Evolutionary conservation across 495 filamentous ascomycete genomes (phyloP).

Genomic region (Trichoderma orchidacearum): DNA sequence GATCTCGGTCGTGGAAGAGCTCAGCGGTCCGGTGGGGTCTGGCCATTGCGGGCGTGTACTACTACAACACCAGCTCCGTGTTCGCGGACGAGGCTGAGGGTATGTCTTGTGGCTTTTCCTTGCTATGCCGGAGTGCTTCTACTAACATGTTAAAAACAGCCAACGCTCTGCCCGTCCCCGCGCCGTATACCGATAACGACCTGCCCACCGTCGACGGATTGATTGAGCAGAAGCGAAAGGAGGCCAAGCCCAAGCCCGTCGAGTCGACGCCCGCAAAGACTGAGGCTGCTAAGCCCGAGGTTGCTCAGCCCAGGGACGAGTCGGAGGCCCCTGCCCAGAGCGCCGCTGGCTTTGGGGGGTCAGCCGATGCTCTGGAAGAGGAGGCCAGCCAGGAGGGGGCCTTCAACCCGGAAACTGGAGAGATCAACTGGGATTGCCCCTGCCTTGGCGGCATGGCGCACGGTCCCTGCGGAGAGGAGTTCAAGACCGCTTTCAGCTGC

Average conservation of each 20-base stretch:
- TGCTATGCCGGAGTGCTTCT: not conserved
- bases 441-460: constrained; percentile 96
- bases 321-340: constrained; percentile 8
- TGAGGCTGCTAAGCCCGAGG: constrained; percentile 9
- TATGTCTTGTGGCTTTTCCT: constrained; percentile 25
- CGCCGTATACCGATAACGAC: constrained; percentile 28
- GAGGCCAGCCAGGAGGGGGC: constrained; percentile 78
- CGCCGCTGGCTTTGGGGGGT: constrained; percentile 11
- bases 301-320: constrained; percentile 5
- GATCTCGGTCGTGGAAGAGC: constrained; percentile 75
- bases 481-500: constrained; percentile 90
- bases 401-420: constrained; percentile 95
- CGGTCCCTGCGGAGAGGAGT: constrained; percentile 90
- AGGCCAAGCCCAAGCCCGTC: constrained; percentile 15
- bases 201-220: constrained; percentile 35
- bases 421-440: constrained; percentile 99
- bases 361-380: constrained; percentile 49
- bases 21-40: constrained; percentile 57
- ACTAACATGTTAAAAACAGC: constrained; percentile 6
- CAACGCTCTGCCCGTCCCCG: constrained; percentile 19
- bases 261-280: constrained; percentile 7
- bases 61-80: constrained; percentile 75
- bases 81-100: constrained; percentile 75
- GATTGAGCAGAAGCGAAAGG: constrained; percentile 34
- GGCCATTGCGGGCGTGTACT: constrained; percentile 72